Base-by-base conservation (phyloP, 179 eudicot species). In the Corrigiola litoralis region DNA sequence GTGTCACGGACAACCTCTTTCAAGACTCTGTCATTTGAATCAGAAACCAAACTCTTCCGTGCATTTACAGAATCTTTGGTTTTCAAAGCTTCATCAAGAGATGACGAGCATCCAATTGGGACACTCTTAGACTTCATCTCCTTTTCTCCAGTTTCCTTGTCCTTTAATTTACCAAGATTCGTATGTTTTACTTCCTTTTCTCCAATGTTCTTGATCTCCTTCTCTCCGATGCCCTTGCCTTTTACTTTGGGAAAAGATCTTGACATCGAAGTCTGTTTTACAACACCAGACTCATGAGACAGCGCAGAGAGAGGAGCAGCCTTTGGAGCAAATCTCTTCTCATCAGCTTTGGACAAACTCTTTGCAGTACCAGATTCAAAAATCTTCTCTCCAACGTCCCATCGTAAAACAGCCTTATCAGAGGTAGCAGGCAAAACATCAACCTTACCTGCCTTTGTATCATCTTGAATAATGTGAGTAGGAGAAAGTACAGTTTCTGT, bases 1-100 rank as follows among this genome's bases (percentile, higher is more conserved):
- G 80, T 60, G 72, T 86, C 87, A 69, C 53, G 55, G 58, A 88
- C 84, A 50, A 90, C 51, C 41, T 85, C 81, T 70, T 86, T 87
- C 23, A 79, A 64, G 51, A 79, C 65, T 60, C 59, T 31, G 62
- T 74, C 82, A 75, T 68, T 79, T 38, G 71, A 65, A 72, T 41
- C 67, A 49, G 67, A 9, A 77, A 64, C 73, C 31, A 68, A 69
- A 28, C 58, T 68, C 31, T 53, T 58, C 50, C 67, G 46, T 41
- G 61, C 53, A 42, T 58, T 61, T 57, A 51, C 81, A 36, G 51
- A 50, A 48, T 45, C 62, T 50, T 69, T 77, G 11, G 66, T 49
- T 58, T 71, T 64, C 51, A 67, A 56, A 61, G 51, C 79, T 64
- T 74, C 70, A 72, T 63, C 52, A 49, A 53, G 73, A 11, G 68